A percentile compares a stretch with the other conserved stretches of the same genome.
Evolutionary conservation across 2,329 filamentous ascomycete species (phyloP).

Genomic region (Fusarium brevicatenulatum): DNA sequence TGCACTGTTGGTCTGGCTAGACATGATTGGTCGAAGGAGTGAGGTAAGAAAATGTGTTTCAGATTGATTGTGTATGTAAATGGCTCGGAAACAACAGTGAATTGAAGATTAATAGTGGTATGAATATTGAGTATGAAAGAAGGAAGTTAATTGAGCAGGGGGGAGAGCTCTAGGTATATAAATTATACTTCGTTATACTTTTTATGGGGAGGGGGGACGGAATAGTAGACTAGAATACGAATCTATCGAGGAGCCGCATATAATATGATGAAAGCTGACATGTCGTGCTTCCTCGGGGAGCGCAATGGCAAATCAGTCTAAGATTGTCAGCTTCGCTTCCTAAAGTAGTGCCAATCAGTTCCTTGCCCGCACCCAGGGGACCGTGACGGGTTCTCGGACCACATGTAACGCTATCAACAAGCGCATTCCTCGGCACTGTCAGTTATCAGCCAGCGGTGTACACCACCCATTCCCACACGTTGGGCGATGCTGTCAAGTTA

Average conservation of each 20-base stretch:
- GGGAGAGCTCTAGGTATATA: slow-evolving; percentile 17
- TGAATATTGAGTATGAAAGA: slow-evolving; percentile 1
- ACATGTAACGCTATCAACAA: slow-evolving; percentile 31
- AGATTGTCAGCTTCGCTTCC: slow-evolving; percentile 40
- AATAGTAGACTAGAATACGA: slow-evolving; percentile 6
- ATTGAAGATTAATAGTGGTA: slow-evolving; percentile 4
- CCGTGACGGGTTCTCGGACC: slow-evolving; percentile 20
- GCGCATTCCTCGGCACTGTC: slow-evolving; percentile 26
- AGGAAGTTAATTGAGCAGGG: slow-evolving; percentile 10
- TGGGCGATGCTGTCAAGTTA: slow-evolving; percentile 8
- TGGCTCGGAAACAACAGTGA: neutral
- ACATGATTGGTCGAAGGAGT: slow-evolving; percentile 19
- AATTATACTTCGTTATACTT: slow-evolving; percentile 20
- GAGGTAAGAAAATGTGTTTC: neutral
- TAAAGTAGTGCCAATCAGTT: slow-evolving; percentile 38
- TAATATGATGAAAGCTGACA: slow-evolving; percentile 37
- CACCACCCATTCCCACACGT: slow-evolving; percentile 10
- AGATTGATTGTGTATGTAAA: neutral
- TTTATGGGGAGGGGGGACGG: slow-evolving; percentile 20
- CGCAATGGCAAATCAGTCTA: slow-evolving; percentile 27
- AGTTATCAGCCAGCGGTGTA: slow-evolving; percentile 15
- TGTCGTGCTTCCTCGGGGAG: slow-evolving; percentile 22
- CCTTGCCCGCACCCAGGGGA: slow-evolving; percentile 24
- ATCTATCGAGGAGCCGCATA: slow-evolving; percentile 22
- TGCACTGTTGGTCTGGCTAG: slow-evolving; percentile 13